Conservation (phyloP, 1,284 basidiomycete genomes). For the Vanrija pseudolonga region DNA sequence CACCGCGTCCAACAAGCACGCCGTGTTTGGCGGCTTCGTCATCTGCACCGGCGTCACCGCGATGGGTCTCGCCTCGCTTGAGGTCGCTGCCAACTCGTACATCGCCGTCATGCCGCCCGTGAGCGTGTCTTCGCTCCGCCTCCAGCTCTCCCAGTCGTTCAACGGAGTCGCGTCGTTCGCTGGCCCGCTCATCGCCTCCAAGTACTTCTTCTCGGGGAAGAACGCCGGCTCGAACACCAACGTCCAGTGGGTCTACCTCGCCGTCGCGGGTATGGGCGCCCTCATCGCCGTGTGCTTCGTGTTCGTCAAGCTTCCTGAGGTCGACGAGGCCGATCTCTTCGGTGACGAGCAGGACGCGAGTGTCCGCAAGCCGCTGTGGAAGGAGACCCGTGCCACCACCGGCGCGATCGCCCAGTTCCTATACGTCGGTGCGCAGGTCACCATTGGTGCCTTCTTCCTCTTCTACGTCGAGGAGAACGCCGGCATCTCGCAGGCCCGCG, state of each 20-base stretch:
- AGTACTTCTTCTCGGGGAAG: constrained; percentile 66
- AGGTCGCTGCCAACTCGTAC: constrained; percentile 73
- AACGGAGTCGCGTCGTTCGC: constrained; percentile 74
- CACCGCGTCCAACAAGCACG: constrained; percentile 43
- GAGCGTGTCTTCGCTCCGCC: constrained; percentile 68
- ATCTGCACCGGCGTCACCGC: constrained; percentile 62
- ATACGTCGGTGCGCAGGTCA: constrained; percentile 70
- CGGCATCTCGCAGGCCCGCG: constrained; percentile 56
- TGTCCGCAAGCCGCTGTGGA: constrained; percentile 56
- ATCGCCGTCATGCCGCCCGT: constrained; percentile 58
- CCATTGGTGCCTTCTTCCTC: constrained; percentile 67
- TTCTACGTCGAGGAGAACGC: constrained; percentile 62
- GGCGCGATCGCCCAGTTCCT: constrained; percentile 47
- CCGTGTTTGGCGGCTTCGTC: constrained; percentile 67
- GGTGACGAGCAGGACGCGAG: not conserved
- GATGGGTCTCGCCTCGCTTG: constrained; percentile 55
- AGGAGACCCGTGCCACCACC: constrained; percentile 65
- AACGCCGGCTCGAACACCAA: constrained; percentile 62
- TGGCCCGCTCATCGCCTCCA: constrained; percentile 72
- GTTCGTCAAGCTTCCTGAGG: constrained; percentile 71
- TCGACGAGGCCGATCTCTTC: constrained; percentile 53
- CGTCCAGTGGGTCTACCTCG: constrained; percentile 79
- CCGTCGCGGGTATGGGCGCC: constrained; percentile 58
- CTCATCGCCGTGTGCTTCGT: constrained; percentile 65
- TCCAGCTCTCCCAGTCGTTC: constrained; percentile 78